These are phyloP conservation scores for Vitis hybrid DNA, from an alignment of 177 flowering plant genomes.

Conservation along the genomic window DNA sequence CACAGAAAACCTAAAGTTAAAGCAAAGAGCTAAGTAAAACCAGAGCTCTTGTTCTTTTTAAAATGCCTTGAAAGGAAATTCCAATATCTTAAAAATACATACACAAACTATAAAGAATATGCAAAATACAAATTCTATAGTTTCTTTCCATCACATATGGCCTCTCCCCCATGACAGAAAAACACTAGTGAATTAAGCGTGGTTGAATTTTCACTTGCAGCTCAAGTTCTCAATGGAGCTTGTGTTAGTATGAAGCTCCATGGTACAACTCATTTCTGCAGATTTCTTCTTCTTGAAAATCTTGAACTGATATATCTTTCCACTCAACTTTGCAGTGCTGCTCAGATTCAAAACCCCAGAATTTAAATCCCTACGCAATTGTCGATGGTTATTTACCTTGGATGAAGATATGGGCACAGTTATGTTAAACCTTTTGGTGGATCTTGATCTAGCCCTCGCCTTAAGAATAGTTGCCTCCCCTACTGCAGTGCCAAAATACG, in stretches of 20 bases:
- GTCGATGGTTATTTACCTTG: neutral
- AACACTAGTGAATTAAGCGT: neutral
- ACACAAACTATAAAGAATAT: too few relatives aligned
- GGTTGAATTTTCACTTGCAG: constrained; percentile 3
- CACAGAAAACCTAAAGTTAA: too few relatives aligned
- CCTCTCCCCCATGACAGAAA: neutral
- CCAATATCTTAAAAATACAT: too few relatives aligned
- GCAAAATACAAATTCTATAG: too few relatives aligned
- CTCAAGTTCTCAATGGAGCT: constrained; percentile 8
- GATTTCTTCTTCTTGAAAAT: constrained; percentile 20
- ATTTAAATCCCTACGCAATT: constrained; percentile 11
- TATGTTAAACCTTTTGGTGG: constrained; percentile 9
- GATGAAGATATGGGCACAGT: constrained; percentile 6
- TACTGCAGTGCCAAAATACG: constrained; percentile 11
- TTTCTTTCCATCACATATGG: too few relatives aligned
- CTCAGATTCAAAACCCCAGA: constrained; percentile 13
- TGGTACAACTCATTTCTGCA: constrained; percentile 21
- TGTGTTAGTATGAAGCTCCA: constrained; percentile 5
- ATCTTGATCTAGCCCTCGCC: constrained; percentile 1
- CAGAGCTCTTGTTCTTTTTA: too few relatives aligned
- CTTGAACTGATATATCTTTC: constrained; percentile 17
- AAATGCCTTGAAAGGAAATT: too few relatives aligned
- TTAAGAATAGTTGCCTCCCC: constrained; percentile 7
- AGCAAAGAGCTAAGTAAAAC: too few relatives aligned
- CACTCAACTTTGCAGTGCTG: constrained; percentile 17